Percentiles rank a stretch among this genome's conserved stretches.
These are phyloP conservation scores for Chromosphaera perkinsii DNA, from an alignment of 208 protist species.

Conservation along the genomic window DNA sequence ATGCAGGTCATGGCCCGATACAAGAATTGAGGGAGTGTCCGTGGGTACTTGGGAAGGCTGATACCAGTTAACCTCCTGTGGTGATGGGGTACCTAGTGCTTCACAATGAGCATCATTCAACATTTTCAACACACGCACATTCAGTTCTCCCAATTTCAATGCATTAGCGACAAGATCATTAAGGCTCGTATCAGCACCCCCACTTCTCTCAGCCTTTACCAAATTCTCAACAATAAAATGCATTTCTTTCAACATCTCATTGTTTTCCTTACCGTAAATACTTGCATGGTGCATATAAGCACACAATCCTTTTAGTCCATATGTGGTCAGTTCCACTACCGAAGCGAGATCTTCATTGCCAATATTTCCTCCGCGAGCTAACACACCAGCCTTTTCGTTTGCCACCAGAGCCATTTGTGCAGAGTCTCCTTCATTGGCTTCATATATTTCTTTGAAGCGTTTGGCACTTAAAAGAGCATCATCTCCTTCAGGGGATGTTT, in stretches of 20 bases:
- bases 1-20: conserved; percentile 67
- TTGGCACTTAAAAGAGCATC: too few species aligned
- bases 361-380: background rate
- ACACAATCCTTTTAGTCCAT: conserved; percentile 61
- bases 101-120: conserved; percentile 46
- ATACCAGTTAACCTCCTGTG: conserved; percentile 39
- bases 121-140: conserved; percentile 52
- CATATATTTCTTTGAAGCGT: too few species aligned
- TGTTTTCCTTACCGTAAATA: conserved; percentile 21
- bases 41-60: too few species aligned
- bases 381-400: background rate
- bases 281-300: conserved; percentile 59
- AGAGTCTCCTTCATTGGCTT: too few species aligned
- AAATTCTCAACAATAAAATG: conserved; percentile 36
- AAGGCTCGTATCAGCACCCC: background rate
- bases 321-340: conserved; percentile 55
- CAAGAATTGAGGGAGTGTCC: conserved; percentile 61
- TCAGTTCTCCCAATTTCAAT: conserved; percentile 52
- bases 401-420: too few species aligned
- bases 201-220: background rate
- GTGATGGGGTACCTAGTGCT: conserved; percentile 48
- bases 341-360: conserved; percentile 9
- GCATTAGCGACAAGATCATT: conserved; percentile 31
- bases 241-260: conserved; percentile 35
- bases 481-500: too few species aligned